These are phyloP conservation scores for Chaetomium cochliodes DNA, from an alignment of 495 filamentous ascomycete species.

Conservation along the genomic window DNA sequence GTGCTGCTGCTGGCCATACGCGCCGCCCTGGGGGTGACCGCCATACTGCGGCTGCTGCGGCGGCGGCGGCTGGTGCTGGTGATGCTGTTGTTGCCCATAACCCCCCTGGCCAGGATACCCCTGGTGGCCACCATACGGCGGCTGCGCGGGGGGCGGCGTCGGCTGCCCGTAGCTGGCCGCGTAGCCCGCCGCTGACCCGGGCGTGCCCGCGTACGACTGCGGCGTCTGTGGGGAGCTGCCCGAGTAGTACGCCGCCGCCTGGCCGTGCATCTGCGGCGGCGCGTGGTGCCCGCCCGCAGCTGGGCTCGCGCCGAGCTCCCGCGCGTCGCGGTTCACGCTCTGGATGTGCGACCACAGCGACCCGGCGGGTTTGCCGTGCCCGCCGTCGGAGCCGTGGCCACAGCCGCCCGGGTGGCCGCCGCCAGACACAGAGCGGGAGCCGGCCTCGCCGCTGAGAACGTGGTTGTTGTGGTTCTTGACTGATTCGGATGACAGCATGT, in stretches of 20 bases:
- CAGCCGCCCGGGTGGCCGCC: conserved; percentile 42
- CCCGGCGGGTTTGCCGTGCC: conserved; percentile 50
- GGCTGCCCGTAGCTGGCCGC: conserved; percentile 13
- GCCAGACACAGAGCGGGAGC: conserved; percentile 27
- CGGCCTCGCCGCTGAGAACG: conserved; percentile 26
- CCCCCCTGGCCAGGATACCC: conserved; percentile 17
- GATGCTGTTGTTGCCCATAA: conserved; percentile 14
- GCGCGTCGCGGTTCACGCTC: conserved; percentile 6
- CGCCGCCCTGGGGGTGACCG: conserved; percentile 12
- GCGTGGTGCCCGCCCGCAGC: conserved; percentile 13
- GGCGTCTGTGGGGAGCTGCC: conserved; percentile 15
- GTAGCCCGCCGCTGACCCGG: conserved; percentile 8
- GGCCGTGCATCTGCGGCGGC: background rate
- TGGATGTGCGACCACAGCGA: conserved; percentile 55
- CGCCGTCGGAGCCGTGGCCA: conserved; percentile 37
- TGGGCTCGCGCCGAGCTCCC: background rate
- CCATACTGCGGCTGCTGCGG: conserved; percentile 7
- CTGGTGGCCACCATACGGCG: conserved; percentile 7
- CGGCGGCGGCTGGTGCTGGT: background rate
- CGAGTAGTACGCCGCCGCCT: conserved; percentile 10
- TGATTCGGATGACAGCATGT: conserved; percentile 72
- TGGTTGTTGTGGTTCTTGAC: conserved; percentile 81
- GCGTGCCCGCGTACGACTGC: background rate
- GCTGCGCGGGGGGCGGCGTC: background rate
- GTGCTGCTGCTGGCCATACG: conserved; percentile 3